Conservation (phyloP, 208 protist species). For the Herpetomonas tarakana region DNA sequence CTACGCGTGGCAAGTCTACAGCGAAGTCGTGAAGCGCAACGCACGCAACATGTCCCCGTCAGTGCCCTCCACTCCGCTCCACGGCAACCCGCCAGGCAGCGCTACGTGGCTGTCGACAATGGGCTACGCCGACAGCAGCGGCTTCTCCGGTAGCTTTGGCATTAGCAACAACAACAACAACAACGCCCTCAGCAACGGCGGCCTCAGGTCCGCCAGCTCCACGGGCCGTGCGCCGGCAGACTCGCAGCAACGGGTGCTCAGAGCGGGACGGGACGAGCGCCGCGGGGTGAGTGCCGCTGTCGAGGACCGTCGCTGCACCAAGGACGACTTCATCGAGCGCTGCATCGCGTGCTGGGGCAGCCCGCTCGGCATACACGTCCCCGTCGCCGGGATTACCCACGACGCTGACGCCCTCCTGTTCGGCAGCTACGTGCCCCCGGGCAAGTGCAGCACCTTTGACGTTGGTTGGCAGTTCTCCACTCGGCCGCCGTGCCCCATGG, state of each 20-base stretch:
- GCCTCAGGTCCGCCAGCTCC: background rate
- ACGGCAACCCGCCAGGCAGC: too few relatives aligned
- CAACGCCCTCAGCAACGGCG: background rate
- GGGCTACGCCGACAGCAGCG: background rate
- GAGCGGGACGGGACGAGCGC: background rate
- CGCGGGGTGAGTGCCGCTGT: constrained; percentile 7
- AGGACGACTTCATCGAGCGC: constrained; percentile 51
- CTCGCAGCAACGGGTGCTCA: background rate
- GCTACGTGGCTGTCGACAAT: too few relatives aligned
- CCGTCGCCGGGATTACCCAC: constrained; percentile 5
- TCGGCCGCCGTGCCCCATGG: constrained; percentile 12
- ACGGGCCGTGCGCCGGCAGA: constrained; percentile 8
- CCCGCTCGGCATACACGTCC: constrained; percentile 56
- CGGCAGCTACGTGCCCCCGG: constrained; percentile 3
- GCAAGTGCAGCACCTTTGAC: constrained; percentile 6
- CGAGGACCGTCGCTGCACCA: constrained; percentile 29
- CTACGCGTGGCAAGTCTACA: constrained; percentile 59
- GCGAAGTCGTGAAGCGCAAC: constrained; percentile 30
- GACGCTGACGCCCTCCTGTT: constrained; percentile 9
- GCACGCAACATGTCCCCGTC: constrained; percentile 1
- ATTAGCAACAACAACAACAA: background rate
- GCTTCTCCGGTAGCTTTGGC: background rate
- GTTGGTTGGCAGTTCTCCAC: constrained; percentile 13
- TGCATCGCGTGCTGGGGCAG: constrained; percentile 57
- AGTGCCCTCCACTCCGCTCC: background rate